phyloP scores from a whole-genome alignment of 2,329 filamentous ascomycete genomes.

The Aspergillus sp. region DNA sequence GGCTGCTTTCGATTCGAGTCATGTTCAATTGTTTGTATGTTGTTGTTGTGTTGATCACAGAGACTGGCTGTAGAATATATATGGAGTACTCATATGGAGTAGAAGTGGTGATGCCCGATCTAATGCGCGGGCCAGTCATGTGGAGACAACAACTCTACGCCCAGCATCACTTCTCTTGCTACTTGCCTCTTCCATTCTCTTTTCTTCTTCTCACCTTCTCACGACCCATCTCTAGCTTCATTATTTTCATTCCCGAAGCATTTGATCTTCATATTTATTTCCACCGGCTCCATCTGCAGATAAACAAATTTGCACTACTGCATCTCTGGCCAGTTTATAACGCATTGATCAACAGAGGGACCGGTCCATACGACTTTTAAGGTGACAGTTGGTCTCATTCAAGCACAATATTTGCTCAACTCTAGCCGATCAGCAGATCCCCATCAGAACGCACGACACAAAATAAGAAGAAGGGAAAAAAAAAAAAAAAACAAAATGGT shows the following conservation, averaged over 20 bases:
- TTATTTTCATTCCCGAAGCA: neutral
- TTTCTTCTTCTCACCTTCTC: neutral
- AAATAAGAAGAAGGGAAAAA: neutral
- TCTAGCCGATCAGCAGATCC: neutral
- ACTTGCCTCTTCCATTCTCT: neutral
- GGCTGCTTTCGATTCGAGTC: no score
- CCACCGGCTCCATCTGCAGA: neutral
- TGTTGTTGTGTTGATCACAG: no score
- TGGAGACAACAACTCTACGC: neutral
- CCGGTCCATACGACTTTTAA: neutral
- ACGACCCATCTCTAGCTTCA: neutral
- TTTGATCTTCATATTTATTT: neutral
- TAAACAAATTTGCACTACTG: neutral
- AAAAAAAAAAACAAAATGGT: neutral
- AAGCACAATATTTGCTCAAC: neutral
- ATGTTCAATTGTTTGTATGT: no score
- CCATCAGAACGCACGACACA: neutral
- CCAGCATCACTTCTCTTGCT: neutral
- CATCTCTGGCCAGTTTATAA: neutral
- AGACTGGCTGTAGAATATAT: no score
- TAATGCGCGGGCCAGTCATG: neutral
- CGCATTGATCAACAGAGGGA: neutral
- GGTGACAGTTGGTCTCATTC: neutral
- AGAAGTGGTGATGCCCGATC: no score
- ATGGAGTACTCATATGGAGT: no score